Evolutionary conservation across 2,329 filamentous ascomycete genomes (phyloP).

Genomic region (Macrophomina pseudophaseolina): DNA sequence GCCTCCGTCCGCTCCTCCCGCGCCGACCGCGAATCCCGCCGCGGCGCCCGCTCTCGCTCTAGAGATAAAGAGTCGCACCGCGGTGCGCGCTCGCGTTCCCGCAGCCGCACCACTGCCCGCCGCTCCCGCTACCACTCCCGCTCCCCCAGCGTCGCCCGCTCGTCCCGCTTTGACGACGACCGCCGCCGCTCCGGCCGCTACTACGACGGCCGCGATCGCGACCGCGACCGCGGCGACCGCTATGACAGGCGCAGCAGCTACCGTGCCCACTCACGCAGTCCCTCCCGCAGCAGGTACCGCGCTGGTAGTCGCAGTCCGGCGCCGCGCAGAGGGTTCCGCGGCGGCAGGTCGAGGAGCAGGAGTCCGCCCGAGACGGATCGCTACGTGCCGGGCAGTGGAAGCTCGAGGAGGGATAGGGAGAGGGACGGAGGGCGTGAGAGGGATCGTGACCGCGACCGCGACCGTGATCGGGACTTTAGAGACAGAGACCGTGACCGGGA

Average conservation of each 20-base stretch:
- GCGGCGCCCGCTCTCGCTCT: slow-evolving; percentile 27
- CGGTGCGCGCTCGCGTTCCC: slow-evolving; percentile 39
- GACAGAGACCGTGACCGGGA: slow-evolving; percentile 35
- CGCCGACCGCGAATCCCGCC: slow-evolving; percentile 32
- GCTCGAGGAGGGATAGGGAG: slow-evolving; percentile 33
- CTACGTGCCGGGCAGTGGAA: slow-evolving; percentile 42
- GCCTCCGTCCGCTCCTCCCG: slow-evolving; percentile 16
- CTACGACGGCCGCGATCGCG: slow-evolving; percentile 31
- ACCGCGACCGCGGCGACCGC: slow-evolving; percentile 28
- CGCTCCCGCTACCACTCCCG: slow-evolving; percentile 30
- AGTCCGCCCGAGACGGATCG: slow-evolving; percentile 46
- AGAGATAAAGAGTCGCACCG: slow-evolving; percentile 21
- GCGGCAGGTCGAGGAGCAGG: slow-evolving; percentile 30
- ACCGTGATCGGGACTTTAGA: slow-evolving; percentile 23
- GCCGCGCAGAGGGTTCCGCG: slow-evolving; percentile 29
- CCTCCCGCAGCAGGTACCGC: slow-evolving; percentile 1
- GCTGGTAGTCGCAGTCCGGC: slow-evolving; percentile 34
- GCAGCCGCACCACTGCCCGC: slow-evolving; percentile 29
- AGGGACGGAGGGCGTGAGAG: slow-evolving; percentile 28
- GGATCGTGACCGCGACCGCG: too few relatives aligned
- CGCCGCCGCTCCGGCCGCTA: slow-evolving; percentile 30
- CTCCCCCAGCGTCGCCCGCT: slow-evolving; percentile 31
- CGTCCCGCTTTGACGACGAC: slow-evolving; percentile 36
- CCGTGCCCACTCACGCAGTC: slow-evolving; percentile 5
- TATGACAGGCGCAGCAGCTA: slow-evolving; percentile 10